Evolutionary conservation across 352 stramenopile genomes (phyloP), one percentile per base, ranked within the genome.

Genomic region (Globisporangium paddicum): DNA sequence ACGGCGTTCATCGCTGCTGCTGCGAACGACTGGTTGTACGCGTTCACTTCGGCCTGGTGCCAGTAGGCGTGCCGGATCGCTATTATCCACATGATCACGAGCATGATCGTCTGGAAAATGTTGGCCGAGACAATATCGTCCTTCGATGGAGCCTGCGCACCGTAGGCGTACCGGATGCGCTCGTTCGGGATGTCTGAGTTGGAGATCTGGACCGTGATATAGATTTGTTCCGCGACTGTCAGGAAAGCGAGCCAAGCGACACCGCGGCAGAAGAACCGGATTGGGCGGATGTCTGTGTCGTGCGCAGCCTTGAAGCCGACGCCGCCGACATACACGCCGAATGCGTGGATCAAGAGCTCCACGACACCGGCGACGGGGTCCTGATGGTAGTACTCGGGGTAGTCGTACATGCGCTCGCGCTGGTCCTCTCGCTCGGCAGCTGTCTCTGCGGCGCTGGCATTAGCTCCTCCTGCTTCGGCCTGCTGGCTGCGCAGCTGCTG

Each of bases 281-380:
- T 93, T 2, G 83, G 83, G 18, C 83, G 83, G 51, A 95, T 88
- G 59, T 95, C 83, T 26, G 83, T 95, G 54, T 95, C 83, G 55
- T 95, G 86, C 41, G 83, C 86, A 11, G 86, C 83, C 60, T 93
- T 93, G 63, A 95, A 95, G 21, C 86, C 86, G 11, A 95, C 81
- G 35, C 83, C 91, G 53, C 86, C 86, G 14, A 95, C 77, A 57
- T 95, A 95, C 19, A 95, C 86, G 47, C 83, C 86, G 38, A 91
- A 93, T 13, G 76, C 82, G 58, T 95, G 83, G 35, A 90, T 72
- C 59, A 93, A 67, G 25, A 95, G 60, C 58, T 93, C 82, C 19
- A 90, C 53, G 1, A 72, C 74, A 18, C 79, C 79, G 13, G 90
- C 74, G 21, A 89, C 60, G 14, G 85, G 80, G 62, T 89, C 77